Evolutionary conservation across 176 grass and related monocot species (phyloP).

Genomic region (Pontederia crassipes): DNA sequence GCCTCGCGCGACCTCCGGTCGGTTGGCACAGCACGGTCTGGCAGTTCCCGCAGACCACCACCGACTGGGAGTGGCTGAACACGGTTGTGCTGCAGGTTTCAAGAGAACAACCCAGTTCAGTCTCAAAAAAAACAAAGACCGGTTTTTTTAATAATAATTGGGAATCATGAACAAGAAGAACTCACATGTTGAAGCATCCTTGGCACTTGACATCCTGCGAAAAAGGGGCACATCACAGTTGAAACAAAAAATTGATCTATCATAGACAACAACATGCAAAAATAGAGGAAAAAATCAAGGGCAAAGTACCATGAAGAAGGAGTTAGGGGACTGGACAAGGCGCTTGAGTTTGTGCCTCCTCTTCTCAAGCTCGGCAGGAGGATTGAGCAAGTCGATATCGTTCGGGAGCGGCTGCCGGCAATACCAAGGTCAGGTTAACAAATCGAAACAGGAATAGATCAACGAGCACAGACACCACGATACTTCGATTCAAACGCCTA

Average conservation of each 20-base stretch:
- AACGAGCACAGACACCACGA: too few relatives aligned
- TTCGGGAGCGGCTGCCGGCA: constrained; percentile 50
- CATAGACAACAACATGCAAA: not conserved
- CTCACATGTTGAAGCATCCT: constrained; percentile 69
- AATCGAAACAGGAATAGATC: too few relatives aligned
- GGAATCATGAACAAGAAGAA: not conserved
- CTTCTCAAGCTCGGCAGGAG: constrained; percentile 72
- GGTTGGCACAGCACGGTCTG: constrained; percentile 62
- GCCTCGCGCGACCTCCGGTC: constrained; percentile 60
- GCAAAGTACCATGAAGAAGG: constrained; percentile 58
- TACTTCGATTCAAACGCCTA: too few relatives aligned
- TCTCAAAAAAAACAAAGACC: not conserved
- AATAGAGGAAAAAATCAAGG: not conserved
- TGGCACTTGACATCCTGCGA: constrained; percentile 70
- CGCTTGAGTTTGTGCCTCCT: constrained; percentile 91
- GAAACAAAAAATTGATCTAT: not conserved
- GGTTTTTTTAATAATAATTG: not conserved
- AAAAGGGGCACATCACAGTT: not conserved
- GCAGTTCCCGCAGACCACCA: constrained; percentile 56
- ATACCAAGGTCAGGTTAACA: too few relatives aligned
- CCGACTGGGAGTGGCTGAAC: constrained; percentile 68
- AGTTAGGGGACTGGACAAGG: constrained; percentile 79
- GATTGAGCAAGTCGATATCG: constrained; percentile 85
- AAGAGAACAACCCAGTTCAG: not conserved
- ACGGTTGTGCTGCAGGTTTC: constrained; percentile 47